These are phyloP conservation scores for Ceratonia siliqua DNA, from an alignment of 306 rosid species.

Conservation along the genomic window DNA sequence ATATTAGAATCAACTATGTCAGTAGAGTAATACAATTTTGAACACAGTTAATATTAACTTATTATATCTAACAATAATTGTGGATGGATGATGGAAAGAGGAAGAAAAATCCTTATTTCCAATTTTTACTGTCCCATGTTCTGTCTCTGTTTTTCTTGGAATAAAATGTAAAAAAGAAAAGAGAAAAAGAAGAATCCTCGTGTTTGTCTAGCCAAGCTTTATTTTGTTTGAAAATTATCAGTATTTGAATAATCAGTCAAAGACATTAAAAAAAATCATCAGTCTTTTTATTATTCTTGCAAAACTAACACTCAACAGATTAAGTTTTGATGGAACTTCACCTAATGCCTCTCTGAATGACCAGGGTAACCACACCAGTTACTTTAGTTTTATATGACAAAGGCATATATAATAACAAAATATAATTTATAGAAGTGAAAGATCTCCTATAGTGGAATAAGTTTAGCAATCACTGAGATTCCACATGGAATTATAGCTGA, in stretches of 20 bases:
- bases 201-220: not conserved
- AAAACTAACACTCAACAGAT: not conserved
- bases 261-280: not conserved
- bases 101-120: not conserved
- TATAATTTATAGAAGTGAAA: conserved; percentile 5
- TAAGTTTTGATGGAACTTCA: not conserved
- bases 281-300: not conserved
- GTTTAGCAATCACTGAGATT: not conserved
- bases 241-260: not conserved
- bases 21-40: not conserved
- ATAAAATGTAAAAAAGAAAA: too few species aligned
- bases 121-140: not conserved
- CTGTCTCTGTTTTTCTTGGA: not conserved
- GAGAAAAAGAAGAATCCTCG: not conserved
- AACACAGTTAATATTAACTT: not conserved
- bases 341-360: not conserved
- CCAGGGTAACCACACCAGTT: not conserved
- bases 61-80: not conserved
- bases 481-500: not conserved
- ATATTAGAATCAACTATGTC: not conserved
- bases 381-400: not conserved
- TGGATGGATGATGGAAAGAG: not conserved
- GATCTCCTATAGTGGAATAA: not conserved
- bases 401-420: not conserved
- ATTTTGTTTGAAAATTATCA: not conserved